Evolutionary conservation across 305 asterid genomes (phyloP).

Genomic region (Caryopteris hybrid): DNA sequence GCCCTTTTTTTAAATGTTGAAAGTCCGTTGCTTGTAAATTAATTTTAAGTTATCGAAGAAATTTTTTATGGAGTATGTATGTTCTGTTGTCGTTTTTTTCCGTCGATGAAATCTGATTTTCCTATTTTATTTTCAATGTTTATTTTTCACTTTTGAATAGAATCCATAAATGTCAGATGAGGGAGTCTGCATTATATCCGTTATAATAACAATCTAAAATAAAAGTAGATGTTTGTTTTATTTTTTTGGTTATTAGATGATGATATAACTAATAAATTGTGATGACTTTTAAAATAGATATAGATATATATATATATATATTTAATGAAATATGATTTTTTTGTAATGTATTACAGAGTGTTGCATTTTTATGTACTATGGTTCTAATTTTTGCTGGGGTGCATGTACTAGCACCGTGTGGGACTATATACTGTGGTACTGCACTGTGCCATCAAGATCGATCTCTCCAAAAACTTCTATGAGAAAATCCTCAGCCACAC

Average conservation of each 20-base stretch:
- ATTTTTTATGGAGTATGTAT: background rate
- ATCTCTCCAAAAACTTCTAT: constrained; percentile 14
- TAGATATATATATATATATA: no score
- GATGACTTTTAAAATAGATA: no score
- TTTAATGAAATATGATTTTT: no score
- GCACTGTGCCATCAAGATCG: constrained; percentile 1
- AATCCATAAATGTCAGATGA: background rate
- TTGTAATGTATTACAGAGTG: background rate
- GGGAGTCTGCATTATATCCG: no score
- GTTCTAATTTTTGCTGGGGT: background rate
- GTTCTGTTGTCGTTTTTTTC: background rate
- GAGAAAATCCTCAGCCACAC: constrained; percentile 47
- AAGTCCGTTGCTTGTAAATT: background rate
- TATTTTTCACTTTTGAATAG: background rate
- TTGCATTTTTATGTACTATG: background rate
- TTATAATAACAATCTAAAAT: no score
- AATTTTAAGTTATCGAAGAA: background rate
- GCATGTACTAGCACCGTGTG: background rate
- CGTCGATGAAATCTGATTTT: no score
- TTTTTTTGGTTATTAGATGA: no score
- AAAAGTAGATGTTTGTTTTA: no score
- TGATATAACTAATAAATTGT: no score
- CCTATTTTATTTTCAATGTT: background rate
- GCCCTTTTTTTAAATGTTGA: background rate
- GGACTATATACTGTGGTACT: constrained; percentile 7